Base-by-base conservation (phyloP, 2,329 filamentous ascomycete genomes). In the Coniochaeta hoffmannii region DNA sequence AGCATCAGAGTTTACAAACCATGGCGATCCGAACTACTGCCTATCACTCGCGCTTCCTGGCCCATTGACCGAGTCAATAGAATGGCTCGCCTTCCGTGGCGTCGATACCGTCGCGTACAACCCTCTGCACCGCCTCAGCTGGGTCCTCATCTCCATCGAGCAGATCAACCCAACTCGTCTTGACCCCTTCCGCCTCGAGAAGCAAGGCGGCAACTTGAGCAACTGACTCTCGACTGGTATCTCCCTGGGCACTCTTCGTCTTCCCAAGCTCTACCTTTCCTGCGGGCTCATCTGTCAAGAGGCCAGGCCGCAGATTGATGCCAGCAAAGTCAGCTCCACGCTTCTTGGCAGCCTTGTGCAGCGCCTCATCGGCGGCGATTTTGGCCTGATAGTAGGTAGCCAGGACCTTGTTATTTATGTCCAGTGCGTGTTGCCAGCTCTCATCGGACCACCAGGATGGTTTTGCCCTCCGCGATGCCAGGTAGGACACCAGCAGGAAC, bases 401-500 rank as follows among this genome's bases (percentile, higher is more conserved):
- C 19, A 85, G 68, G 3, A 68, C 59, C 34, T 72, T 71, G 11
- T 66, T 64, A 62, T 76, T 74, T 46, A 71, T 70, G 36, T 76
- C 66, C 15, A 66, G 57, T 14, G 71, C 63, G 1, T 59, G 56
- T n/a, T 73, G 67, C 77, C 78, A 83, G 55, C 69, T 69, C 10
- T 71, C 74, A 5, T 76, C 71, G 22, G 72, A 66, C 79, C 80
- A 86, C 82, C 83, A 87, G 0, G 75, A 61, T 1, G 83, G 78
- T 30, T 71, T 71, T 6, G 59, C 55, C 26, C 77, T 73, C 24
- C 86, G 78, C 17, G 80, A 79, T 56, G 75, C 75, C 11, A 81
- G 67, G 60, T 86, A 85, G 0, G 83, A 87, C 53, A 89, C 73
- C 61, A 88, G 77, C 51, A 89, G 74, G 69, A 87, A 88, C 57